phyloP scores from a whole-genome alignment of 1,284 basidiomycete species.

The Pyrrhoderma lamaoense region DNA sequence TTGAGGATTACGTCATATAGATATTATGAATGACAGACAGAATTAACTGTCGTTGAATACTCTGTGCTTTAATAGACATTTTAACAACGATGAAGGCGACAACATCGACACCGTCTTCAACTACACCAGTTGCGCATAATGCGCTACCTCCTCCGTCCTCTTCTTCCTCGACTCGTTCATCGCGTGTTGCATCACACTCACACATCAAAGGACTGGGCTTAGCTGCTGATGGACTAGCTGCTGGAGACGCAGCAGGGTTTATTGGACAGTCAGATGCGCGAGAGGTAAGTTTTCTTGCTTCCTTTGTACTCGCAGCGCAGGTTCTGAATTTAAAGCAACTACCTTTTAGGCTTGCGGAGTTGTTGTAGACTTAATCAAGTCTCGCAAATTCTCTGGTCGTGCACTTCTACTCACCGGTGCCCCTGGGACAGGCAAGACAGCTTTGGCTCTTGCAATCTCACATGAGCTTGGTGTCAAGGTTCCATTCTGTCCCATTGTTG shows the following conservation, averaged over 20 bases:
- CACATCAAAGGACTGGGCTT: constrained; percentile 96
- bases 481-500: constrained; percentile 98
- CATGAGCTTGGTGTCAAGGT: constrained; percentile 94
- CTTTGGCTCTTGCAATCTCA: constrained; percentile 87
- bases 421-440: constrained; percentile 93
- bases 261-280: constrained; percentile 87
- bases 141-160: constrained; percentile 61
- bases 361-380: constrained; percentile 85
- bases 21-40: too few relatives aligned
- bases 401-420: constrained; percentile 85
- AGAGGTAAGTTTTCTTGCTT: constrained; percentile 52
- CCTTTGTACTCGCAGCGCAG: too few relatives aligned
- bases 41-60: too few relatives aligned
- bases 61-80: too few relatives aligned
- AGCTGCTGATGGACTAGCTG: constrained; percentile 76
- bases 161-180: constrained; percentile 57
- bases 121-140: constrained; percentile 55
- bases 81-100: constrained; percentile 33
- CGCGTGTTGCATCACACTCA: constrained; percentile 87
- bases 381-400: constrained; percentile 86
- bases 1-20: too few relatives aligned
- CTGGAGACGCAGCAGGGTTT: constrained; percentile 75
- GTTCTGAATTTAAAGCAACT: constrained; percentile 2
- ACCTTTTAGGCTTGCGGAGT: constrained; percentile 75
- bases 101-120: constrained; percentile 33